A percentile compares a stretch with the other conserved stretches of the same genome.
phyloP scores from a whole-genome alignment of 352 stramenopile species.

The Achlya hypogyna region DNA sequence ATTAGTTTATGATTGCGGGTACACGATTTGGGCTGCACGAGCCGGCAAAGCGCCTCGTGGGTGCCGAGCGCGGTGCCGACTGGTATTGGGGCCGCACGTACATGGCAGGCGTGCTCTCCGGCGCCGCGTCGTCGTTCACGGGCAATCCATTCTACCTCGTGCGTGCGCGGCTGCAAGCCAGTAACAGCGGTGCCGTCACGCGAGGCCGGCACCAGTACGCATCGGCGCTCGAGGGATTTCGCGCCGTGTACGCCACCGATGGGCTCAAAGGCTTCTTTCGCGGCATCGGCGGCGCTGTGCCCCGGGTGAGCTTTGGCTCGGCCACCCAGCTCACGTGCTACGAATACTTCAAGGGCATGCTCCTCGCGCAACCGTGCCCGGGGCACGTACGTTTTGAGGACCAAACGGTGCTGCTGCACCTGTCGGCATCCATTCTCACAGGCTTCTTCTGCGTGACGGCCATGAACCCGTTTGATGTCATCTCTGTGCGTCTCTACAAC shows the following conservation, averaged over 20 bases:
- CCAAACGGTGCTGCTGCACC: slow-evolving; percentile 9
- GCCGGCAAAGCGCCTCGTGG: slow-evolving; percentile 3
- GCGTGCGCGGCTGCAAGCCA: slow-evolving; percentile 12
- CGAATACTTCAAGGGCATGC: slow-evolving; percentile 20
- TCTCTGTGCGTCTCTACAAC: slow-evolving; percentile 17
- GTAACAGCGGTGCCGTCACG: slow-evolving; percentile 8
- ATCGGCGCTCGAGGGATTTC: slow-evolving; percentile 15
- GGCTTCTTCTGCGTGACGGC: slow-evolving; percentile 20
- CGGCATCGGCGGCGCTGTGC: slow-evolving; percentile 16
- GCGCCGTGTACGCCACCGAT: slow-evolving; percentile 4
- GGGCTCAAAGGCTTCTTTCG: slow-evolving; percentile 12
- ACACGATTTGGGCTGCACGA: slow-evolving; percentile 18
- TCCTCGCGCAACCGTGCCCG: neutral
- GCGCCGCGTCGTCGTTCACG: slow-evolving; percentile 14
- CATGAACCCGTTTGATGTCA: slow-evolving; percentile 20
- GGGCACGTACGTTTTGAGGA: slow-evolving; percentile 9
- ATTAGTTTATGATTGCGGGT: slow-evolving; percentile 21
- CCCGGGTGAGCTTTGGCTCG: slow-evolving; percentile 19
- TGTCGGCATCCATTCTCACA: slow-evolving; percentile 1
- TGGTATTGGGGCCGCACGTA: slow-evolving; percentile 2
- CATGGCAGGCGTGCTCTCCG: slow-evolving; percentile 2
- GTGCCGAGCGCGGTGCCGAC: neutral
- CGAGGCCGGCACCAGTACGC: slow-evolving; percentile 15
- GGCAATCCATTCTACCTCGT: slow-evolving; percentile 19
- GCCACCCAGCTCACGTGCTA: slow-evolving; percentile 18